These are phyloP conservation scores for Isatis lusitanica DNA, from an alignment of 441 rosid species.

Conservation along the genomic window DNA sequence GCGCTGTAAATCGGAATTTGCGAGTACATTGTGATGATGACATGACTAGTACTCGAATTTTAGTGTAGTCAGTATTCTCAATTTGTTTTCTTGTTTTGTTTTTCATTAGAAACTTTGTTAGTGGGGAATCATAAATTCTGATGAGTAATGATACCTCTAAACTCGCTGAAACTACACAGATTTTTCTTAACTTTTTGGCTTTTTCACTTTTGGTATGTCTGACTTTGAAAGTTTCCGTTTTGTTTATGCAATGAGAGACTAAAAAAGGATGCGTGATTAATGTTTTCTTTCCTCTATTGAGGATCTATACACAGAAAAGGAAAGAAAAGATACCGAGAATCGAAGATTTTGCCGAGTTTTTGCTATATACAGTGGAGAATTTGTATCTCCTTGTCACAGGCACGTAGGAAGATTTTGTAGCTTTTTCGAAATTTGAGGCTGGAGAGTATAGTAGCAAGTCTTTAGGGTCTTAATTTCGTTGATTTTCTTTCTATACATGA, in stretches of 20 bases:
- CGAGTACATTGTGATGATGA: neutral
- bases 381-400: neutral
- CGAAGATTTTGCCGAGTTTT: neutral
- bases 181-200: neutral
- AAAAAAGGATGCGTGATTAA: neutral
- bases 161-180: neutral
- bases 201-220: neutral
- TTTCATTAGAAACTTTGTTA: neutral
- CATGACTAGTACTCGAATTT: neutral
- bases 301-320: neutral
- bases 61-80: neutral
- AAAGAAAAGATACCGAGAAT: neutral
- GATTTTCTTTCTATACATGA: neutral
- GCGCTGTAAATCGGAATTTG: neutral
- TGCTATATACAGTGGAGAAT: neutral
- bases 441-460: neutral
- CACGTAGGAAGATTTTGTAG: neutral
- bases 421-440: neutral
- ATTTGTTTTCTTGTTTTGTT: neutral
- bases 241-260: neutral
- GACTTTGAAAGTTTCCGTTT: neutral
- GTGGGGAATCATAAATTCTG: neutral
- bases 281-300: neutral
- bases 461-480: neutral
- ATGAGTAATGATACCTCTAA: neutral